Evolutionary conservation across 345 rosid genomes (phyloP).

Genomic region (thale cress (Arabidopsis thaliana)): DNA sequence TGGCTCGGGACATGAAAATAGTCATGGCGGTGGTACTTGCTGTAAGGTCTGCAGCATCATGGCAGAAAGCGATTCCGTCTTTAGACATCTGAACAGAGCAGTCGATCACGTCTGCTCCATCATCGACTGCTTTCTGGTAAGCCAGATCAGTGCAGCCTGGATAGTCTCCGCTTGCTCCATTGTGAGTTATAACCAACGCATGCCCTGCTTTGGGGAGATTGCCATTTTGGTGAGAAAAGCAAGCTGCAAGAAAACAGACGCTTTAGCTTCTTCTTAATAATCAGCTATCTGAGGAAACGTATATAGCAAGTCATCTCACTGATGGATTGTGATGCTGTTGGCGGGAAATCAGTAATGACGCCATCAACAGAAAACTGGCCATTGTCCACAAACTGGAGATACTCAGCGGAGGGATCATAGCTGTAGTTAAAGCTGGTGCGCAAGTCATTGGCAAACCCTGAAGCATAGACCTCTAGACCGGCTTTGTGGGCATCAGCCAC

Average conservation of each 20-base stretch:
- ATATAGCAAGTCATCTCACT: slow-evolving; percentile 50
- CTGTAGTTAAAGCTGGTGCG: slow-evolving; percentile 60
- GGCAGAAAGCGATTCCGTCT: slow-evolving; percentile 83
- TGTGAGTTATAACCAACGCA: slow-evolving; percentile 65
- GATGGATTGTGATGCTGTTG: slow-evolving; percentile 72
- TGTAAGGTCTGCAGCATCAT: slow-evolving; percentile 62
- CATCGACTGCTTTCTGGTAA: slow-evolving; percentile 73
- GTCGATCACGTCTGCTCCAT: slow-evolving; percentile 82
- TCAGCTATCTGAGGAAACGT: not conserved
- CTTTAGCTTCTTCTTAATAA: slow-evolving; percentile 19
- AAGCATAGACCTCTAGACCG: slow-evolving; percentile 74
- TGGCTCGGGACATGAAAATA: slow-evolving; percentile 56
- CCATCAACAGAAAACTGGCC: slow-evolving; percentile 77
- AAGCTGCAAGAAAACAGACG: slow-evolving; percentile 54
- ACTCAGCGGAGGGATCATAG: slow-evolving; percentile 76
- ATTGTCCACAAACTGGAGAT: slow-evolving; percentile 64
- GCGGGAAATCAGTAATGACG: slow-evolving; percentile 78
- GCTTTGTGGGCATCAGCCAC: slow-evolving; percentile 81
- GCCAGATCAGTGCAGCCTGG: slow-evolving; percentile 86
- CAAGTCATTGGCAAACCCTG: slow-evolving; percentile 78
- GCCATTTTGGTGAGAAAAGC: slow-evolving; percentile 52
- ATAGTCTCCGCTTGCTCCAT: slow-evolving; percentile 86
- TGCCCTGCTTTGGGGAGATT: slow-evolving; percentile 46
- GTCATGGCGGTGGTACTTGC: slow-evolving; percentile 66
- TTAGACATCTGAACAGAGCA: slow-evolving; percentile 85